Conservation (phyloP, 805 yeast species). For the Yarrowia sp. region DNA sequence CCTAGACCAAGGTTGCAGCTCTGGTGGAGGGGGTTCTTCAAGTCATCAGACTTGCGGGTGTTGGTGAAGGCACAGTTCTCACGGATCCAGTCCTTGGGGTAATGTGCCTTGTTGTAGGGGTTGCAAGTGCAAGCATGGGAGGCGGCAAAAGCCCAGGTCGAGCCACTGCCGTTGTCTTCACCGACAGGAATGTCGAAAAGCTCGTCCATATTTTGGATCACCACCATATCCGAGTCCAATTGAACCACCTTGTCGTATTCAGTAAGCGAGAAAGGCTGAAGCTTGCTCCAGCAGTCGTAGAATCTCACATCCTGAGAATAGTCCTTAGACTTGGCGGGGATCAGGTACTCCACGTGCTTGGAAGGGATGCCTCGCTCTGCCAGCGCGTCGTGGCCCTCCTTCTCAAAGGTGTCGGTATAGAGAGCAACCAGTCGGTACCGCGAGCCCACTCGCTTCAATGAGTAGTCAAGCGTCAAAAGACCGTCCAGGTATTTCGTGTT, state of each 20-base stretch:
- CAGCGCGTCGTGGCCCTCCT: conserved; percentile 45
- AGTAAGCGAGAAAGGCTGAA: conserved; percentile 52
- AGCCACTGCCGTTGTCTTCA: conserved; percentile 31
- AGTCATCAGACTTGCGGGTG: conserved; percentile 34
- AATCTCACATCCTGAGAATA: conserved; percentile 53
- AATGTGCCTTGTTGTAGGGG: conserved; percentile 51
- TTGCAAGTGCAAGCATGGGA: conserved; percentile 63
- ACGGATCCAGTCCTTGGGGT: conserved; percentile 53
- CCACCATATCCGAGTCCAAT: conserved; percentile 61
- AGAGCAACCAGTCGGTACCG: conserved; percentile 53
- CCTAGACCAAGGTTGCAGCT: conserved; percentile 41
- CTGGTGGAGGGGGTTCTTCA: conserved; percentile 45
- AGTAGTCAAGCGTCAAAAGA: conserved; percentile 49
- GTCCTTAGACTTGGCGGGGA: conserved; percentile 47
- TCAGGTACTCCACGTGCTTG: conserved; percentile 44
- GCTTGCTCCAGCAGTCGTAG: conserved; percentile 61
- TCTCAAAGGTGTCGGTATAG: conserved; percentile 49
- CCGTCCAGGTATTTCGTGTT: conserved; percentile 53
- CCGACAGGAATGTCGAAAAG: conserved; percentile 49
- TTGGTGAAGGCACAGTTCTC: conserved; percentile 53
- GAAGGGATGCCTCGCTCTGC: conserved; percentile 45
- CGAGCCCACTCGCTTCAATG: conserved; percentile 46
- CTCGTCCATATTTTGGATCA: conserved; percentile 57
- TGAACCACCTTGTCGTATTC: conserved; percentile 56
- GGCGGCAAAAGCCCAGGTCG: conserved; percentile 50